These are phyloP conservation scores for Wickerhamiella sergipiensis DNA, from an alignment of 805 yeast genomes.

Conservation along the genomic window DNA sequence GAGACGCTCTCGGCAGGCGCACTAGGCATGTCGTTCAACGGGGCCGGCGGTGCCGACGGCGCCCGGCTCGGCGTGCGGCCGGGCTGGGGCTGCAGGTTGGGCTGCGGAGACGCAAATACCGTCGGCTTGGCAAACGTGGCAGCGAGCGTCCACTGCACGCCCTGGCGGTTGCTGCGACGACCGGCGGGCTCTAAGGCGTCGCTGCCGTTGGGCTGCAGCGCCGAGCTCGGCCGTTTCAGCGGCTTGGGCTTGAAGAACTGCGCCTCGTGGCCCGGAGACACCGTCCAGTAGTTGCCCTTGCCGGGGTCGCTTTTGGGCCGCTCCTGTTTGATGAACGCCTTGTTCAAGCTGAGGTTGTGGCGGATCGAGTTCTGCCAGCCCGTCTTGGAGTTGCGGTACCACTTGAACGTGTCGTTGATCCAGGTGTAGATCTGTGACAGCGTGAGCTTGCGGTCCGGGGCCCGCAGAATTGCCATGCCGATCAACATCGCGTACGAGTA, in stretches of 20 bases:
- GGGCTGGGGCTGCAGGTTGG: too few species aligned
- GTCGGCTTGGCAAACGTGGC: not conserved
- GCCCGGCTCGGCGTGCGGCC: too few species aligned
- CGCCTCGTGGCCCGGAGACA: slow-evolving; percentile 68
- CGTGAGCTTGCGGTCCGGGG: slow-evolving; percentile 59
- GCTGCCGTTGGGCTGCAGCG: not conserved
- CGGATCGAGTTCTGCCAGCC: slow-evolving; percentile 98
- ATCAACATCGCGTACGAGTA: slow-evolving; percentile 87
- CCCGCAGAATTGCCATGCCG: slow-evolving; percentile 80
- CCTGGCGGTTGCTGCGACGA: not conserved
- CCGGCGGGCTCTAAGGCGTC: not conserved
- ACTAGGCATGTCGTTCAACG: too few species aligned
- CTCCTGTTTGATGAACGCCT: slow-evolving; percentile 82
- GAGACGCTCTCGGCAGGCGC: too few species aligned
- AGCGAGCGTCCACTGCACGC: not conserved
- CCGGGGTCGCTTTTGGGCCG: slow-evolving; percentile 52
- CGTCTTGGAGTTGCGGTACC: slow-evolving; percentile 69
- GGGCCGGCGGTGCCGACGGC: too few species aligned
- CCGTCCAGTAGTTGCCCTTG: slow-evolving; percentile 82
- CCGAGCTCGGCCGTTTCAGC: slow-evolving; percentile 5
- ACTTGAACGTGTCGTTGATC: slow-evolving; percentile 77
- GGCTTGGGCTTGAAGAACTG: slow-evolving; percentile 48
- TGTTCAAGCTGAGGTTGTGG: slow-evolving; percentile 83
- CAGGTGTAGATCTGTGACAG: slow-evolving; percentile 78
- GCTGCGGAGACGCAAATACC: not conserved